Conservation (phyloP, 306 rosid species). For the Ceratonia siliqua region DNA sequence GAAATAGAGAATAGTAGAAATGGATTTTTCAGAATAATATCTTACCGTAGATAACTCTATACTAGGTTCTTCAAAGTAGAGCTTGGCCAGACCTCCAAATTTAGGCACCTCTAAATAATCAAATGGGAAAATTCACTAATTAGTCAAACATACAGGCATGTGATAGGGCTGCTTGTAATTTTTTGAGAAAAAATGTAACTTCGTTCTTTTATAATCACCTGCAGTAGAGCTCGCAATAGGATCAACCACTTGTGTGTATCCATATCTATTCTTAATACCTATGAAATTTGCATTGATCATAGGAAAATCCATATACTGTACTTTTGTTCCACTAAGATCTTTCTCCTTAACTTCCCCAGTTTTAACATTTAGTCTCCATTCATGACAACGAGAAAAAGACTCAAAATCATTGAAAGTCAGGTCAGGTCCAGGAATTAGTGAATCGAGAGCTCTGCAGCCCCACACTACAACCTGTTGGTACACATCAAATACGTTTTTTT, state of each 20-base stretch:
- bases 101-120: slow-evolving; percentile 33
- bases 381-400: slow-evolving; percentile 42
- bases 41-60: slow-evolving; percentile 14
- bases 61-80: slow-evolving; percentile 38
- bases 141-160: background rate
- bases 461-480: slow-evolving; percentile 50
- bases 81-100: slow-evolving; percentile 52
- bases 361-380: slow-evolving; percentile 55
- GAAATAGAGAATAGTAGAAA: background rate
- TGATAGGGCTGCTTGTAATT: background rate
- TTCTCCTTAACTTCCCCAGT: slow-evolving; percentile 41
- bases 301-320: slow-evolving; percentile 48
- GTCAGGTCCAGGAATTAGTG: slow-evolving; percentile 44
- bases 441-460: slow-evolving; percentile 55
- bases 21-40: background rate
- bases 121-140: background rate
- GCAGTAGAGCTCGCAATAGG: slow-evolving; percentile 27
- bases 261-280: slow-evolving; percentile 44
- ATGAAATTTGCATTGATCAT: slow-evolving; percentile 37
- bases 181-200: background rate
- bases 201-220: background rate
- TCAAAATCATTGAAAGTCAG: slow-evolving; percentile 28
- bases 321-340: slow-evolving; percentile 24
- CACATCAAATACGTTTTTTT: background rate
- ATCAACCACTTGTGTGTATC: slow-evolving; percentile 51